Evolutionary conservation across 2,329 filamentous ascomycete genomes (phyloP), one percentile per base, ranked within the genome.

Genomic region (Fusarium nematophilum): DNA sequence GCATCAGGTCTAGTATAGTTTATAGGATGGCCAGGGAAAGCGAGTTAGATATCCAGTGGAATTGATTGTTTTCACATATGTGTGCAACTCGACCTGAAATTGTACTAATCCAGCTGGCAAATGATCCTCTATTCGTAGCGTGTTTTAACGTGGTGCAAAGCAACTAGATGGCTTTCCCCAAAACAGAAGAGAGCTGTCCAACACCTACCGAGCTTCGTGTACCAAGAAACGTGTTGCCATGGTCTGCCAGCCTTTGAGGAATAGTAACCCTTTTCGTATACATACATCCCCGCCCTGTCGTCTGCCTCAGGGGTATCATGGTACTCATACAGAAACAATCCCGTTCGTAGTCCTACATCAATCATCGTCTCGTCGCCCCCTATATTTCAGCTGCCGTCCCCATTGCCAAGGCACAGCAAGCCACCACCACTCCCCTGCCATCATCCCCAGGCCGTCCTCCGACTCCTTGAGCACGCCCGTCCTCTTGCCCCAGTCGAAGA

Each of bases 401-500:
- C 51, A 62, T 42, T 70, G 70, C 70, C 70, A 73, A 1, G 74
- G 72, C 1, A 83, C 78, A 17, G 82, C 79, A 45, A 88, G 70
- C 85, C 87, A 90, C 88, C 88, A 91, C 87, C 86, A 90, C 70
- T 89, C 86, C 18, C 76, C 77, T 4, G 84, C 81, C 6, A 73
- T 79, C 45, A 78, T 80, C 0, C 76, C 81, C 43, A 74, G 69
- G 39, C 73, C 76, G 39, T 67, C 67, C 14, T 78, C 71, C 29
- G 79, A 73, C 45, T 75, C 72, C 52, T 75, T 73, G 8, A 88
- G 67, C 2, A 89, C 66, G 0, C 85, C 87, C 3, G 83, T 76
- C 17, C 75, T 62, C 56, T 78, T 77, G 4, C 84, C 83, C 89
- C 88, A 91, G 5, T 80, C 74, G 45, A 88, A 68, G 7, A 89